Evolutionary conservation across 2,329 filamentous ascomycete genomes (phyloP).

Genomic region (Canariomyces notabilis): DNA sequence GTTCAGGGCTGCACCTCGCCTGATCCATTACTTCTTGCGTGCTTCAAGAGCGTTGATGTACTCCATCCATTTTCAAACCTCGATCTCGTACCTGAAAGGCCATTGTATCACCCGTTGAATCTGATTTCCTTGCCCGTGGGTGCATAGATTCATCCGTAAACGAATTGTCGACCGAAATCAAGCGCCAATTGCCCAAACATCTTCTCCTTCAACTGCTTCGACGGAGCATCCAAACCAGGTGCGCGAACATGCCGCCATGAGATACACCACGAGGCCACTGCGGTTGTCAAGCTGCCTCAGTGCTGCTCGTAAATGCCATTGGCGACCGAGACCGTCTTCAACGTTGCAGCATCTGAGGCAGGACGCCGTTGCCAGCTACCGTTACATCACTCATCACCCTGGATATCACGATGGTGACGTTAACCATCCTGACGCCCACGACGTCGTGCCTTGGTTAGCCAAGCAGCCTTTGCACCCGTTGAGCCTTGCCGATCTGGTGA

Average conservation of each 20-base stretch:
- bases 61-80: too few species aligned
- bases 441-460: constrained; percentile 74
- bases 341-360: constrained; percentile 15
- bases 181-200: neutral
- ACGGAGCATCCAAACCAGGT: neutral
- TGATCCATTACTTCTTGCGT: too few species aligned
- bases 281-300: constrained; percentile 30
- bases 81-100: too few species aligned
- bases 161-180: too few species aligned
- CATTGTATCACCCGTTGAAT: too few species aligned
- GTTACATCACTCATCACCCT: too few species aligned
- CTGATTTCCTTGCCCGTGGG: neutral
- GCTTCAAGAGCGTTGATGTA: too few species aligned
- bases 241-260: constrained; percentile 44
- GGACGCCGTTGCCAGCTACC: constrained; percentile 2
- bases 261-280: constrained; percentile 34
- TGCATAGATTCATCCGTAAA: neutral
- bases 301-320: constrained; percentile 10
- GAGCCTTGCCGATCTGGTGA: constrained; percentile 83
- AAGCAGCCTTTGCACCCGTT: constrained; percentile 73
- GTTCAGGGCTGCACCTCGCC: neutral
- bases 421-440: constrained; percentile 54
- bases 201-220: neutral
- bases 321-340: constrained; percentile 12
- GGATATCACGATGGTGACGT: constrained; percentile 32